Percentiles rank a stretch among this genome's conserved stretches.
phyloP scores from a whole-genome alignment of 1,284 basidiomycete species.

The Malassezia furfur region DNA sequence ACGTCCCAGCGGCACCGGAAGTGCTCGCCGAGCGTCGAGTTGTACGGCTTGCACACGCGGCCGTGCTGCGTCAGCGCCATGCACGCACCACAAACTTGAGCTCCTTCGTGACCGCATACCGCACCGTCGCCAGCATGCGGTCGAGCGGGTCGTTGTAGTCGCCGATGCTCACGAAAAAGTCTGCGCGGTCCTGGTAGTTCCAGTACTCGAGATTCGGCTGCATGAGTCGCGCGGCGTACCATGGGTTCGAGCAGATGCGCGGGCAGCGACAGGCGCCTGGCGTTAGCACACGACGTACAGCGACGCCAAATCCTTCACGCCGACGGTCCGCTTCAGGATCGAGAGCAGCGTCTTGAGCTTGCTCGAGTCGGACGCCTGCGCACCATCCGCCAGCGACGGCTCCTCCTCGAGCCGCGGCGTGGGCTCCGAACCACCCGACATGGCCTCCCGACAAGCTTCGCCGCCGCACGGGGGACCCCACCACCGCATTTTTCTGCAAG shows the following conservation, averaged over 20 bases:
- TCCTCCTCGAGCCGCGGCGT: neutral
- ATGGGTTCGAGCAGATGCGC: constrained; percentile 44
- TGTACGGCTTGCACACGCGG: neutral
- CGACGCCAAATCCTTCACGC: constrained; percentile 44
- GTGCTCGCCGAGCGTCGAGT: constrained; percentile 27
- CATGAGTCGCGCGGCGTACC: neutral
- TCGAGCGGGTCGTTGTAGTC: constrained; percentile 81
- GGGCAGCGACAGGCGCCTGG: constrained; percentile 36
- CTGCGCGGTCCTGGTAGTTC: constrained; percentile 84
- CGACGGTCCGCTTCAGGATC: constrained; percentile 42
- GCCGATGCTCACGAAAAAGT: constrained; percentile 72
- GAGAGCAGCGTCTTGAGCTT: constrained; percentile 42
- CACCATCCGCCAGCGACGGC: neutral
- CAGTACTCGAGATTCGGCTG: constrained; percentile 46
- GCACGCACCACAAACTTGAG: constrained; percentile 65
- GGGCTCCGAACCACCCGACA: neutral
- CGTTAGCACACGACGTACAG: constrained; percentile 16
- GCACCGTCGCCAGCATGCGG: constrained; percentile 78
- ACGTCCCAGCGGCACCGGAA: constrained; percentile 46
- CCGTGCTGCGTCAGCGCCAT: constrained; percentile 18
- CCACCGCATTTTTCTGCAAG: neutral
- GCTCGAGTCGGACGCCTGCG: constrained; percentile 23
- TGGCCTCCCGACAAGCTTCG: neutral
- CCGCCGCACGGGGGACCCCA: no score
- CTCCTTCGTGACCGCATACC: constrained; percentile 82